These are phyloP conservation scores for Aristolochia contorta DNA, from an alignment of 164 flowering plant genomes.

Conservation along the genomic window DNA sequence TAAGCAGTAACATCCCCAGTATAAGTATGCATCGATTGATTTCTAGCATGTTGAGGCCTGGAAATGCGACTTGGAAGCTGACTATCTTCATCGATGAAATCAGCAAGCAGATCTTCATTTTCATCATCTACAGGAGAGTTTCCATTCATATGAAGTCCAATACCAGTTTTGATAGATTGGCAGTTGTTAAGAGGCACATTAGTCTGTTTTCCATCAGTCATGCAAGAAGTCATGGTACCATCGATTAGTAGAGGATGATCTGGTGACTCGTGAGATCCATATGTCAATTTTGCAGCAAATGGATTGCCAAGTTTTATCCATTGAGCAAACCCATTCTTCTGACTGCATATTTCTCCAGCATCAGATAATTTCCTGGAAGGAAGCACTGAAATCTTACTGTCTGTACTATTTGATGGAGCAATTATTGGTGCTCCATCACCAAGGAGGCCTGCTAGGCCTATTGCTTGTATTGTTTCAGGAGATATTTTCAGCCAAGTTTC, in stretches of 20 bases:
- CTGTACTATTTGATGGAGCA: constrained; percentile 34
- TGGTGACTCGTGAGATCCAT: constrained; percentile 30
- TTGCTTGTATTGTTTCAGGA: constrained; percentile 58
- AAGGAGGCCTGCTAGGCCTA: constrained; percentile 87
- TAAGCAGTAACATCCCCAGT: constrained; percentile 56
- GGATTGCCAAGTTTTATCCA: constrained; percentile 78
- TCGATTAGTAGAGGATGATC: constrained; percentile 19
- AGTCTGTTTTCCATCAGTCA: constrained; percentile 21
- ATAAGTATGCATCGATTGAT: constrained; percentile 34
- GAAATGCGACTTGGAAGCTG: constrained; percentile 95
- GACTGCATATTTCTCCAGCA: constrained; percentile 21
- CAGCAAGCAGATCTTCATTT: constrained; percentile 96
- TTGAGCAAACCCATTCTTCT: constrained; percentile 53
- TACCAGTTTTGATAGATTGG: constrained; percentile 26
- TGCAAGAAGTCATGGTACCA: constrained; percentile 28
- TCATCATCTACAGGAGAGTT: constrained; percentile 61
- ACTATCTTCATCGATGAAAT: constrained; percentile 99
- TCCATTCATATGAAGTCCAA: constrained; percentile 36
- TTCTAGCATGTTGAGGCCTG: constrained; percentile 35
- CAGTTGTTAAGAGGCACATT: constrained; percentile 19
- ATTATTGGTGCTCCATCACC: constrained; percentile 92
- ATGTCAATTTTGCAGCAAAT: constrained; percentile 37
- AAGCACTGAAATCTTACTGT: constrained; percentile 22
- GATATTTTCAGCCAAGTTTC: constrained; percentile 77
- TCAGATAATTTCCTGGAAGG: constrained; percentile 32